Evolutionary conservation across 768 basidiomycete genomes (phyloP).

Genomic region (Russula griseocarnosa): DNA sequence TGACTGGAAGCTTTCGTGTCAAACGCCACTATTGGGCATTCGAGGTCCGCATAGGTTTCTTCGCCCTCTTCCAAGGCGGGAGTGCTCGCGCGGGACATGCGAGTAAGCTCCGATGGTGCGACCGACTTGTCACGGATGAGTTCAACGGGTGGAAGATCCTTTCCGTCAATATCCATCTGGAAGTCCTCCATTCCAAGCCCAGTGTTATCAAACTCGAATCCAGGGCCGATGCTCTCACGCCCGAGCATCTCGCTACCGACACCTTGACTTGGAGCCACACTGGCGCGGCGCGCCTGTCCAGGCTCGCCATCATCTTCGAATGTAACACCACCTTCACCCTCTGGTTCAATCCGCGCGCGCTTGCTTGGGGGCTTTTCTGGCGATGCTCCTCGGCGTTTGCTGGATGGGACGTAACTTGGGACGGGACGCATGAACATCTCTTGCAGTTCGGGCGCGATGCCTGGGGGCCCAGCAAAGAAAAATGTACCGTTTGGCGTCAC

Average conservation of each 20-base stretch:
- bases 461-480: conserved; percentile 82
- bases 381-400: conserved; percentile 58
- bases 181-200: conserved; percentile 60
- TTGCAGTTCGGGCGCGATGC: conserved; percentile 73
- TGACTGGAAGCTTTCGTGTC: conserved; percentile 57
- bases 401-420: conserved; percentile 39
- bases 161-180: conserved; percentile 62
- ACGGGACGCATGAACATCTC: conserved; percentile 82
- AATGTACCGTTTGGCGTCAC: conserved; percentile 66
- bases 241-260: conserved; percentile 54
- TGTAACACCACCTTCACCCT: conserved; percentile 36
- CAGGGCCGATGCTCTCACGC: conserved; percentile 31
- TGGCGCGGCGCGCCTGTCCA: conserved; percentile 71
- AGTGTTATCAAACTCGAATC: conserved; percentile 59
- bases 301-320: conserved; percentile 49
- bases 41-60: conserved; percentile 62
- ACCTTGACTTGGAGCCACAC: conserved; percentile 54
- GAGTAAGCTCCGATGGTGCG: conserved; percentile 54
- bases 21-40: conserved; percentile 79
- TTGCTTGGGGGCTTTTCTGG: conserved; percentile 55
- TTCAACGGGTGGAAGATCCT: conserved; percentile 41
- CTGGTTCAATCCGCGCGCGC: conserved; percentile 53
- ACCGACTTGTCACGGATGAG: conserved; percentile 45
- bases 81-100: conserved; percentile 59
- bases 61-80: conserved; percentile 62